phyloP scores from a whole-genome alignment of 345 rosid genomes.

The Dipteronia dyeriana region DNA sequence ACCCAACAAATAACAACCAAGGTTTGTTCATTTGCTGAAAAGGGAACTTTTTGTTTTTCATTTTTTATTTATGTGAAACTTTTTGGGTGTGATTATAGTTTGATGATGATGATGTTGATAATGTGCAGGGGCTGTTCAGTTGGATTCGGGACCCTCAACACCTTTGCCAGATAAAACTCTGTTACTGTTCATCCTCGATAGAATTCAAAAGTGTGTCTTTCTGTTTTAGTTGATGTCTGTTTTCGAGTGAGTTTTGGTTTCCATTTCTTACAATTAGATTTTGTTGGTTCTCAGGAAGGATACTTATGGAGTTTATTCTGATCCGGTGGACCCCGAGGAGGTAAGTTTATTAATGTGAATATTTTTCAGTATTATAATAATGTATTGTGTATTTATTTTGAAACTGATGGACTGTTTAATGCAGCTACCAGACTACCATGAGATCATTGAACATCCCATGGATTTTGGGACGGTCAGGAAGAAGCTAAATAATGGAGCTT shows the following conservation, averaged over 20 bases:
- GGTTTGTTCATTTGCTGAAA: slow-evolving; percentile 39
- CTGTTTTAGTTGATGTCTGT: slow-evolving; percentile 20
- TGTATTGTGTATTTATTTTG: not conserved
- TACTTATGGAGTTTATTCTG: slow-evolving; percentile 66
- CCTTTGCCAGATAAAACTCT: slow-evolving; percentile 61
- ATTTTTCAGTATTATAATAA: not conserved
- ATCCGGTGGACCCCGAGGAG: slow-evolving; percentile 74
- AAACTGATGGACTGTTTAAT: slow-evolving; percentile 16
- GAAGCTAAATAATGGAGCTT: slow-evolving; percentile 60
- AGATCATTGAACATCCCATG: slow-evolving; percentile 79
- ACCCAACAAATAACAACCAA: slow-evolving; percentile 38
- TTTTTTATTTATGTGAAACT: slow-evolving; percentile 15
- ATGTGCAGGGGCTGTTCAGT: slow-evolving; percentile 30
- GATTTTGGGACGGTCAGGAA: slow-evolving; percentile 75
- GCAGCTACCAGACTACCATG: slow-evolving; percentile 93
- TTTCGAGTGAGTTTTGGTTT: slow-evolving; percentile 17
- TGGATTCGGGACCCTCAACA: slow-evolving; percentile 44
- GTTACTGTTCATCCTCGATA: slow-evolving; percentile 53
- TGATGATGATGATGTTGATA: slow-evolving; percentile 14
- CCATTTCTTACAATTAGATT: slow-evolving; percentile 1
- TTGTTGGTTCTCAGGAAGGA: slow-evolving; percentile 58
- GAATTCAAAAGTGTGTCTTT: slow-evolving; percentile 59
- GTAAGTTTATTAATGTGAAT: slow-evolving; percentile 29
- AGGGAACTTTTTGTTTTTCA: slow-evolving; percentile 5
- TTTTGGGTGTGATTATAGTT: slow-evolving; percentile 8